A percentile compares a stretch with the other conserved stretches of the same genome.
phyloP scores from a whole-genome alignment of 768 basidiomycete genomes.

The Nidularia sp. region DNA sequence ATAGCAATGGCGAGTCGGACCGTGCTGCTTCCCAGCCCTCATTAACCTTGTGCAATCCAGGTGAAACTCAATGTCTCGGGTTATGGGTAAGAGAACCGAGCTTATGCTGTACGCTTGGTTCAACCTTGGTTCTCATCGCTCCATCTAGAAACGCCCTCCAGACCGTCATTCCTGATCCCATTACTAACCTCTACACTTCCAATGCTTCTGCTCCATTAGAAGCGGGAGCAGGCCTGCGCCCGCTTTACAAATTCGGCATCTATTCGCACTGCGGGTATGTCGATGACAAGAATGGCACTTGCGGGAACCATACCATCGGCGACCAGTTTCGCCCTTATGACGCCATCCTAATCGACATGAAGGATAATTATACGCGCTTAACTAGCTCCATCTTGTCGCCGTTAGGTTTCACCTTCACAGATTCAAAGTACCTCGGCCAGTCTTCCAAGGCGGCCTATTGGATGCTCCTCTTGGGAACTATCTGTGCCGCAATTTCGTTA shows the following conservation, averaged over 20 bases:
- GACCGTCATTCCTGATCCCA: slow-evolving; percentile 49
- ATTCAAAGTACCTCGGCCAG: slow-evolving; percentile 59
- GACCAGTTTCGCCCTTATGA: slow-evolving; percentile 62
- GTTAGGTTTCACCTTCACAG: slow-evolving; percentile 45
- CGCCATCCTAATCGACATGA: slow-evolving; percentile 65
- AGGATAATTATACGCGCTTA: slow-evolving; percentile 51
- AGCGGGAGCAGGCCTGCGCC: slow-evolving; percentile 54
- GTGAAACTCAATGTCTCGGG: slow-evolving; percentile 65
- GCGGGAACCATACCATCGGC: slow-evolving; percentile 58
- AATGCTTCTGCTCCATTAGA: slow-evolving; percentile 63
- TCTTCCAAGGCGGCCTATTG: slow-evolving; percentile 71
- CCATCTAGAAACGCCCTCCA: slow-evolving; percentile 43
- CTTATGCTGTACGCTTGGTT: too few species aligned
- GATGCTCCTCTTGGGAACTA: slow-evolving; percentile 68
- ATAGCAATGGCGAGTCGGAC: slow-evolving; percentile 61
- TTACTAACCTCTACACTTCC: slow-evolving; percentile 59
- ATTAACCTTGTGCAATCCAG: slow-evolving; percentile 25
- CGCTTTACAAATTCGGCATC: slow-evolving; percentile 74
- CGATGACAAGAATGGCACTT: slow-evolving; percentile 53
- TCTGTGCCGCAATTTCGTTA: slow-evolving; percentile 61
- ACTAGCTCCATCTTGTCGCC: slow-evolving; percentile 46
- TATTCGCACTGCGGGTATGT: slow-evolving; percentile 79
- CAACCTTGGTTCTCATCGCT: too few species aligned
- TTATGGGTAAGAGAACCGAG: slow-evolving; percentile 51
- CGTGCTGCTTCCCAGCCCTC: slow-evolving; percentile 1